A percentile compares a stretch with the other conserved stretches of the same genome.
Evolutionary conservation across 2,329 filamentous ascomycete genomes (phyloP).

Genomic region (Talaromyces sp.): DNA sequence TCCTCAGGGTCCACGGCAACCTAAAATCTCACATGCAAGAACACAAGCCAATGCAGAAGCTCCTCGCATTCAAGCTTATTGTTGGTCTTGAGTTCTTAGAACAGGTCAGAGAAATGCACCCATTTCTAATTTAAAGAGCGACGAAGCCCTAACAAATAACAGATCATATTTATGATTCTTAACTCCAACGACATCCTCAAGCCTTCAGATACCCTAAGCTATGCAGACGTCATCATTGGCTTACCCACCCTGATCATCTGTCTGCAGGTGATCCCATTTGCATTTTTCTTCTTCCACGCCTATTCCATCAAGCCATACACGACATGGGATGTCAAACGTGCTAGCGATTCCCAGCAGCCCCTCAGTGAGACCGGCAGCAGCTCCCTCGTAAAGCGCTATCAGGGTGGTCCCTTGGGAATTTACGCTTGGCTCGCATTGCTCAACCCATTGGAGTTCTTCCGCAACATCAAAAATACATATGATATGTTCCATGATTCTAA

Average conservation of each 20-base stretch:
- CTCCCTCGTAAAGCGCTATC: neutral
- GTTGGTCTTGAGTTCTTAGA: slow-evolving; percentile 26
- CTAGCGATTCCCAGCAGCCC: neutral
- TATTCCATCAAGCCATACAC: slow-evolving; percentile 22
- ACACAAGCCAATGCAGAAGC: slow-evolving; percentile 27
- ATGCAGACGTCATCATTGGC: slow-evolving; percentile 25
- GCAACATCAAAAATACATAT: neutral
- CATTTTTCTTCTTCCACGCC: slow-evolving; percentile 25
- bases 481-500: neutral
- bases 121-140: slow-evolving; percentile 8
- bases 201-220: slow-evolving; percentile 19
- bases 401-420: neutral
- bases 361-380: neutral
- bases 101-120: slow-evolving; percentile 15
- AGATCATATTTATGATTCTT: slow-evolving; percentile 28
- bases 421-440: neutral
- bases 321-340: neutral
- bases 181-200: slow-evolving; percentile 18
- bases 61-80: slow-evolving; percentile 31
- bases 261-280: slow-evolving; percentile 26
- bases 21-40: slow-evolving; percentile 21
- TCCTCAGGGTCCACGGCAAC: slow-evolving; percentile 22
- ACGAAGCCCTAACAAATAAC: neutral
- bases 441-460: neutral
- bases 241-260: slow-evolving; percentile 28